Evolutionary conservation across 2,329 filamentous ascomycete genomes (phyloP).

Genomic region (Penicillium sp.): DNA sequence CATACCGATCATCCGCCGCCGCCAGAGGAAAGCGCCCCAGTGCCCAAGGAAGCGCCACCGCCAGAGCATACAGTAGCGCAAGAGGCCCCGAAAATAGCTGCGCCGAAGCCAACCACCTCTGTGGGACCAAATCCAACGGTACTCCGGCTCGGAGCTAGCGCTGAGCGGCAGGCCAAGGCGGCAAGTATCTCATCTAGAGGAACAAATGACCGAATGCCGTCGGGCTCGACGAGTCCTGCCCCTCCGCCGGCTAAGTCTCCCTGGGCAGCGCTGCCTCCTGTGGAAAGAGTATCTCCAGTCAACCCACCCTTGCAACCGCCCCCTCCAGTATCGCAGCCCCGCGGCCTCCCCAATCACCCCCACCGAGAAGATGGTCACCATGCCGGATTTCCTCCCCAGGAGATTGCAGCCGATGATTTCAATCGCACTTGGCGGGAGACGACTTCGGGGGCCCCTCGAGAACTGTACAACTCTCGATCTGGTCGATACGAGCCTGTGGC

Average conservation of each 20-base stretch:
- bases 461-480: constrained; percentile 93
- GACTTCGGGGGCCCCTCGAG: constrained; percentile 61
- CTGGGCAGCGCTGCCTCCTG: constrained; percentile 82
- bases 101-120: constrained; percentile 42
- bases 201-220: constrained; percentile 53
- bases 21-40: constrained; percentile 22
- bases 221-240: constrained; percentile 46
- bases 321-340: constrained; percentile 41
- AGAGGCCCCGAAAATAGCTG: constrained; percentile 27
- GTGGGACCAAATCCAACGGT: constrained; percentile 52
- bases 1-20: constrained; percentile 36
- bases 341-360: constrained; percentile 57
- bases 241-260: constrained; percentile 80
- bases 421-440: constrained; percentile 81
- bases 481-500: constrained; percentile 87
- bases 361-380: constrained; percentile 57
- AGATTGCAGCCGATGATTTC: constrained; percentile 93
- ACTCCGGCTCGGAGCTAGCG: constrained; percentile 49
- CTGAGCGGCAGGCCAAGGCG: constrained; percentile 47
- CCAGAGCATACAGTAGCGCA: constrained; percentile 21
- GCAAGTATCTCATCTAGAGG: constrained; percentile 49
- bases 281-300: constrained; percentile 75
- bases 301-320: constrained; percentile 50
- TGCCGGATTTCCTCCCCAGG: constrained; percentile 61
- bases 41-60: constrained; percentile 23